These are phyloP conservation scores for Solanum raphanifolium DNA, from an alignment of 257 asterid species.

Conservation along the genomic window DNA sequence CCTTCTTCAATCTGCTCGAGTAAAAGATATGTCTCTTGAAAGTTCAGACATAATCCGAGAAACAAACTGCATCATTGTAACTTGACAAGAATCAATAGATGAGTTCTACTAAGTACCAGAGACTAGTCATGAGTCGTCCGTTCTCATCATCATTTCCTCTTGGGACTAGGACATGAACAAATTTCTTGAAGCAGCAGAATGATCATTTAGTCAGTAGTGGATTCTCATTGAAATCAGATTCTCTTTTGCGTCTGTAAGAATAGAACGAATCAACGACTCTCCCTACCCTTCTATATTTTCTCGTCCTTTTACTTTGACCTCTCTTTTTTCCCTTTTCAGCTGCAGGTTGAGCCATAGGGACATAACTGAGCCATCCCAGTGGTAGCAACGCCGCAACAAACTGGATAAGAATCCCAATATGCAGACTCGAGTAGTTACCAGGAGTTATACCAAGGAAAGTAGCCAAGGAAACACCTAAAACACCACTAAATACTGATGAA, in stretches of 20 bases:
- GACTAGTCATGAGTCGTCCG: background rate
- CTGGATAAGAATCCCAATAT: conserved; percentile 60
- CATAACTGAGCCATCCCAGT: conserved; percentile 37
- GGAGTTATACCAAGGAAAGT: conserved; percentile 51
- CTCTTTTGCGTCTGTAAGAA: conserved; percentile 55
- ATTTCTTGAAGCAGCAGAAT: background rate
- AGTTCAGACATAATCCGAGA: background rate
- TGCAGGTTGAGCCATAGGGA: conserved; percentile 29
- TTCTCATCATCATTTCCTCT: background rate
- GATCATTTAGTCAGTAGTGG: background rate
- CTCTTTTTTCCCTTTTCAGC: conserved; percentile 30
- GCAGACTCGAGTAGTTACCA: conserved; percentile 53
- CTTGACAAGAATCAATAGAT: background rate
- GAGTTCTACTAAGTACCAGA: background rate
- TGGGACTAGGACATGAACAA: background rate
- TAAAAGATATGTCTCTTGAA: background rate
- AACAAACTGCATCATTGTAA: background rate
- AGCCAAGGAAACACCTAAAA: conserved; percentile 65
- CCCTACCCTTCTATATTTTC: conserved; percentile 52
- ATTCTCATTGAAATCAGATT: conserved; percentile 33
- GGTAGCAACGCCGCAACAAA: conserved; percentile 65
- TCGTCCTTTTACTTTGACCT: conserved; percentile 32
- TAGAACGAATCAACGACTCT: conserved; percentile 33
- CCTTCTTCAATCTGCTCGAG: background rate
- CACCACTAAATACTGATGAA: conserved; percentile 56